Base-by-base conservation (phyloP, 306 rosid genomes). In the Cicer judaicum region DNA sequence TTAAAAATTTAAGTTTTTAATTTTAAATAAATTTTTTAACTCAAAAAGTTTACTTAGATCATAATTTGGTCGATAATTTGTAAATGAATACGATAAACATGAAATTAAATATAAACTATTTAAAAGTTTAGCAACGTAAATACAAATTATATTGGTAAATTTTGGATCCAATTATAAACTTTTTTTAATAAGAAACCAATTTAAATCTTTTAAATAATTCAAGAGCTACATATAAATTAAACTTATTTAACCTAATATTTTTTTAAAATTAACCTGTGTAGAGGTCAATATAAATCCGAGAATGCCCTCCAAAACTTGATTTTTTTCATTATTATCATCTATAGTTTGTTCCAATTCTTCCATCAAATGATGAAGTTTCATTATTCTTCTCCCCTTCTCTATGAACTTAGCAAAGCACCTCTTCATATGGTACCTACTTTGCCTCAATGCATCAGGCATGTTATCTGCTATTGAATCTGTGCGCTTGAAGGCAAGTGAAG, bases 381-480 rank as follows among this genome's bases (percentile, higher is more conserved):
- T 84, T 2, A 83, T 74, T 85, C 98, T 91, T 48, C 41, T 89
- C 5, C 98, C 98, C 61, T 91, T 81, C 43, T 84, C 97, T 10
- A 88, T 48, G 86, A 79, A 89, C 89, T 87, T 93, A 5, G 89
- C 89, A 73, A 91, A 93, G 81, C 97, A 91, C 82, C 64, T 88
- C 82, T 88, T 91, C 97, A 93, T 91, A 67, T 88, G 87, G 84
- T 84, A 82, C 75, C 89, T 59, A 75, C 92, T 91, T 71, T 89
- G 92, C 81, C 81, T 80, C 81, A 87, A 77, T 15, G 97, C 98
- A n/a, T 93, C 96, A 0, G 93, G 92, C 91, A 91, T 82, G 76
- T 78, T 85, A 7, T 93, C 91, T 4, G 77, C 86, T 21, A 87
- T 75, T 16, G 89, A 87, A 5, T 89, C 81, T 0, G 93, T 85